phyloP scores from a whole-genome alignment of 495 filamentous ascomycete species.

The Aspergillus conjunctus region DNA sequence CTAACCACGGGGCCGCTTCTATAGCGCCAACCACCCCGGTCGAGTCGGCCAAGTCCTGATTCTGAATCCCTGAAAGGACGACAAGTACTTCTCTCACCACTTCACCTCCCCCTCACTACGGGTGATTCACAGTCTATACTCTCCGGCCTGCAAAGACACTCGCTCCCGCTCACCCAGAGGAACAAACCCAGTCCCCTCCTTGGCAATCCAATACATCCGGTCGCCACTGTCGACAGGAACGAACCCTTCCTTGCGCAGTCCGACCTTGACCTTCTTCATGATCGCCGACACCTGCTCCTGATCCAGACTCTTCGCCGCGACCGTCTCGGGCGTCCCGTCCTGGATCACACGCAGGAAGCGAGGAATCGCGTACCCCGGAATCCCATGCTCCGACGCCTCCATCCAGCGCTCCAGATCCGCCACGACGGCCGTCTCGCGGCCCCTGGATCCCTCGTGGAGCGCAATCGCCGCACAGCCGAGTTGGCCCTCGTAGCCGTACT shows the following conservation, averaged over 20 bases:
- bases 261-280: constrained; percentile 10
- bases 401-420: constrained; percentile 9
- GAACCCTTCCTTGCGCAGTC: constrained; percentile 2
- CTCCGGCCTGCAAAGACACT: too few relatives aligned
- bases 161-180: too few relatives aligned
- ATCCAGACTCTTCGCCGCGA: background rate
- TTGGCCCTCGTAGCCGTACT: constrained; percentile 11
- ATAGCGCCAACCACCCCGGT: too few relatives aligned
- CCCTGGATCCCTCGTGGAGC: background rate
- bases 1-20: too few relatives aligned
- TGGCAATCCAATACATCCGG: too few relatives aligned
- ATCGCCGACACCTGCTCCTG: background rate
- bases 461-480: constrained; percentile 7
- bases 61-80: too few relatives aligned
- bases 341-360: constrained; percentile 2
- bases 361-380: constrained; percentile 4
- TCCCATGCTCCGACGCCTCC: constrained; percentile 1
- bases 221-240: background rate
- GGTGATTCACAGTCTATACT: too few relatives aligned
- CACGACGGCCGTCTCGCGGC: background rate
- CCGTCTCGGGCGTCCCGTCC: background rate
- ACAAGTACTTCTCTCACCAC: too few relatives aligned
- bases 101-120: too few relatives aligned
- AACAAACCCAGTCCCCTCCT: too few relatives aligned
- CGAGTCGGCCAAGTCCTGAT: too few relatives aligned